Percentiles rank a stretch among this genome's conserved stretches.
phyloP scores from a whole-genome alignment of 257 asterid genomes.

The Euphrasia confusa region DNA sequence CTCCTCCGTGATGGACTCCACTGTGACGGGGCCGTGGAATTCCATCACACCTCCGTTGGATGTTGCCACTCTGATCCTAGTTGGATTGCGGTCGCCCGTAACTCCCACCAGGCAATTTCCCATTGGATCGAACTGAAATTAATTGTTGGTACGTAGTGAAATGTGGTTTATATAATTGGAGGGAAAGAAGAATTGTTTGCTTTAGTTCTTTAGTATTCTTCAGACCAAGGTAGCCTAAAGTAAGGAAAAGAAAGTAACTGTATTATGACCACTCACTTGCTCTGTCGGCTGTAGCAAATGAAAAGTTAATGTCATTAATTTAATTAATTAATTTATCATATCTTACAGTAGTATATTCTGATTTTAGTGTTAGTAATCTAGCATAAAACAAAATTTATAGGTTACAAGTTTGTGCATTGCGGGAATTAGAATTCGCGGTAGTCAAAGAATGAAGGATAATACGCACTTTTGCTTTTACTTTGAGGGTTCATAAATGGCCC shows the following conservation, averaged over 20 bases:
- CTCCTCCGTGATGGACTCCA: conserved; percentile 69
- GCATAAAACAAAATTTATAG: no score
- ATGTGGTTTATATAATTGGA: conserved; percentile 39
- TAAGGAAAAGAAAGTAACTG: conserved; percentile 16
- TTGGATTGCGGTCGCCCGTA: conserved; percentile 36
- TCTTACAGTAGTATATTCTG: no score
- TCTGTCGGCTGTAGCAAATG: conserved; percentile 8
- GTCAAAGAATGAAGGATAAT: no score
- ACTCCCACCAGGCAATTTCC: conserved; percentile 81
- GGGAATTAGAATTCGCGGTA: no score
- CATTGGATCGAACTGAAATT: conserved; percentile 27
- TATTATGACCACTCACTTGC: conserved; percentile 21
- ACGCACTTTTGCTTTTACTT: no score
- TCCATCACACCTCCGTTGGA: conserved; percentile 78
- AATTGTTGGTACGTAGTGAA: conserved; percentile 15
- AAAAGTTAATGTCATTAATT: background rate
- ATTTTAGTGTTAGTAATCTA: no score
- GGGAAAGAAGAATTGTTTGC: conserved; percentile 26
- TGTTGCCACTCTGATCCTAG: conserved; percentile 48
- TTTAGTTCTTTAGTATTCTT: conserved; percentile 23
- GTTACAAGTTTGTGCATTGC: no score
- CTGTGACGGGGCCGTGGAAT: conserved; percentile 49
- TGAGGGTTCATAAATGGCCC: no score
- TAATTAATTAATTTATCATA: no score
- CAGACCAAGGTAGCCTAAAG: conserved; percentile 17